These are phyloP conservation scores for Blastocystis sp. DNA, from an alignment of 352 stramenopile genomes.

Conservation along the genomic window DNA sequence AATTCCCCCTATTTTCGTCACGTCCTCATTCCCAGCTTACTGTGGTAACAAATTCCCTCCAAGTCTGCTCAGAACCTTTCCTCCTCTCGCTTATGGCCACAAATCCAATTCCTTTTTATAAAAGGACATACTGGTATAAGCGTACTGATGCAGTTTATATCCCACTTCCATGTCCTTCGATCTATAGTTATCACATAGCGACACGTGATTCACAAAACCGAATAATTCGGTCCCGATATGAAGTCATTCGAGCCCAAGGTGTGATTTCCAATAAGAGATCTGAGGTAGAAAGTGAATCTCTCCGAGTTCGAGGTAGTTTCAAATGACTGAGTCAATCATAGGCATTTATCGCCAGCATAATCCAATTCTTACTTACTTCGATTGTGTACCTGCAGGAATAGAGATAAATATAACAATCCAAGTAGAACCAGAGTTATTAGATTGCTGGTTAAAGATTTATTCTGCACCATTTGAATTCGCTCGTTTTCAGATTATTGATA, in stretches of 20 bases:
- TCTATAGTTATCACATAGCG: slow-evolving; percentile 2
- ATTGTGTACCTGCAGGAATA: not conserved
- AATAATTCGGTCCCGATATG: not conserved
- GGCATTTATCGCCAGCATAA: not conserved
- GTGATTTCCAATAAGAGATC: not conserved
- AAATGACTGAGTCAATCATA: no score
- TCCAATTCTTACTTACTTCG: not conserved
- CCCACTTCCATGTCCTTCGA: not conserved
- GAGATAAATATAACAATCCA: not conserved
- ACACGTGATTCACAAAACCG: not conserved
- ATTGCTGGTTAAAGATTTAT: not conserved
- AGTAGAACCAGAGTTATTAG: not conserved
- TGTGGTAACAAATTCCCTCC: not conserved
- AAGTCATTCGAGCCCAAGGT: not conserved
- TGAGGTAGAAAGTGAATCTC: not conserved
- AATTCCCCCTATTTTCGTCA: not conserved
- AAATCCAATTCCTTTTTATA: not conserved
- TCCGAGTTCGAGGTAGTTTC: not conserved
- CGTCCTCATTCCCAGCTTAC: not conserved
- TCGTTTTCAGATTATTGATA: not conserved
- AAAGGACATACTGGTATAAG: not conserved
- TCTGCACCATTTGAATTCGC: not conserved
- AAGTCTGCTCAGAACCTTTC: not conserved
- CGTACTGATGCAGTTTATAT: not conserved
- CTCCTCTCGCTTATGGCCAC: not conserved